Conservation (phyloP, 139 green algal genomes). For the Picochlorum costavermella region DNA sequence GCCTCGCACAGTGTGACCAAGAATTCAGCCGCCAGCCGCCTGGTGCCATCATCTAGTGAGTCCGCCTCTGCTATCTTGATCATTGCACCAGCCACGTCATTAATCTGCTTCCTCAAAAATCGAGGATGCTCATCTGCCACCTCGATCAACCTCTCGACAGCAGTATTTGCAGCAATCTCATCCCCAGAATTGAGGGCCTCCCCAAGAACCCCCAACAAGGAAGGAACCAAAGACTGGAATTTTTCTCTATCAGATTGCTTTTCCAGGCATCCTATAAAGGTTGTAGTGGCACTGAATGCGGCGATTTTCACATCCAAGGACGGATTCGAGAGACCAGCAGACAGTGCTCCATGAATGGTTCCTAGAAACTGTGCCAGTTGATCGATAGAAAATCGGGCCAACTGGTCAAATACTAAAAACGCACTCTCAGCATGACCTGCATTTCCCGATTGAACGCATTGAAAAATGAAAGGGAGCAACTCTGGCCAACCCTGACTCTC, state of each 20-base stretch:
- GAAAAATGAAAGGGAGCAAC: conserved; percentile 86
- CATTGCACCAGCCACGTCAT: conserved; percentile 75
- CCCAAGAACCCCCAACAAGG: conserved; percentile 66
- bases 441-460: conserved; percentile 49
- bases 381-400: conserved; percentile 64
- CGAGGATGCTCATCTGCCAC: conserved; percentile 79
- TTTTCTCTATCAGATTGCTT: conserved; percentile 55
- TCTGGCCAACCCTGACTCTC: conserved; percentile 75
- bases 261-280: conserved; percentile 71
- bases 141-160: conserved; percentile 91
- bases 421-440: conserved; percentile 43
- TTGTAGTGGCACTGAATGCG: conserved; percentile 51
- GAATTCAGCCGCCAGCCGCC: conserved; percentile 83
- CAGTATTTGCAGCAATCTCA: conserved; percentile 65
- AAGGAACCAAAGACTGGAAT: conserved; percentile 66
- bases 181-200: conserved; percentile 58
- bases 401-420: conserved; percentile 59
- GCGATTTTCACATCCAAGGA: conserved; percentile 52
- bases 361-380: conserved; percentile 55
- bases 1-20: conserved; percentile 92
- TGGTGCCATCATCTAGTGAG: conserved; percentile 44
- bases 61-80: conserved; percentile 49
- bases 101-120: conserved; percentile 82
- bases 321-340: conserved; percentile 30
- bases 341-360: conserved; percentile 43